Base-by-base conservation (phyloP, 2,329 filamentous ascomycete genomes). In the Rhynchosporium secalis region DNA sequence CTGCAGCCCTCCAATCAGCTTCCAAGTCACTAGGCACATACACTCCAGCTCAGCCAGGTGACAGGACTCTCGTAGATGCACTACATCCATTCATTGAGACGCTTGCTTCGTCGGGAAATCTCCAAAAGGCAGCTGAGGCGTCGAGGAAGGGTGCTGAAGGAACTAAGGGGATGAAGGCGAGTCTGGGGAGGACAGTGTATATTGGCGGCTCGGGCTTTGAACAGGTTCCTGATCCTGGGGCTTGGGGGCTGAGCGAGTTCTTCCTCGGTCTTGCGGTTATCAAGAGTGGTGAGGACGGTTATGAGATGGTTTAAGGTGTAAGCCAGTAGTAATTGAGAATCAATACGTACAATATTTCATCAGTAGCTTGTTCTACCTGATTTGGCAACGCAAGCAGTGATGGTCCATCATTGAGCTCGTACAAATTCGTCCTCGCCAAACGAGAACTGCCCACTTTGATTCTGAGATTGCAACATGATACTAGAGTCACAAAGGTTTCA, bases 91-190 rank as follows among this genome's bases (percentile, higher is more conserved):
- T 98, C 73, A 87, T 96, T 57, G 84, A 91, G 48, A 84, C 82
- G 3, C 81, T 98, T 2, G 80, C 77, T 6, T 76, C 83, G 71
- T 87, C 86, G 0, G 85, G 84, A 13, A 84, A 90, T 72, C 75
- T 95, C 26, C 82, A 85, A 67, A 81, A 86, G 73, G 93, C 95
- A 7, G 92, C 91, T 0, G 80, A 86, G 70, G 92, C 91, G 1
- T 88, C 92, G 0, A 83, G 84, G 66, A 81, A 86, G 52, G 95
- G 89, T 0, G 89, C 93, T 3, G 88, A 94, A 67, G 85, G 85
- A 36, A 98, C 95, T 26, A 96, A 93, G 79, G 90, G 89, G 29
- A 97, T 99, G 93, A 86, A 89, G 75, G 91, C 95, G 47, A 95
- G 88, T 70, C 79, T 99, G 46, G 95, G 95, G 7, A 80, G 92